Evolutionary conservation across 2,329 filamentous ascomycete genomes (phyloP).

Genomic region (Fusarium sp.): DNA sequence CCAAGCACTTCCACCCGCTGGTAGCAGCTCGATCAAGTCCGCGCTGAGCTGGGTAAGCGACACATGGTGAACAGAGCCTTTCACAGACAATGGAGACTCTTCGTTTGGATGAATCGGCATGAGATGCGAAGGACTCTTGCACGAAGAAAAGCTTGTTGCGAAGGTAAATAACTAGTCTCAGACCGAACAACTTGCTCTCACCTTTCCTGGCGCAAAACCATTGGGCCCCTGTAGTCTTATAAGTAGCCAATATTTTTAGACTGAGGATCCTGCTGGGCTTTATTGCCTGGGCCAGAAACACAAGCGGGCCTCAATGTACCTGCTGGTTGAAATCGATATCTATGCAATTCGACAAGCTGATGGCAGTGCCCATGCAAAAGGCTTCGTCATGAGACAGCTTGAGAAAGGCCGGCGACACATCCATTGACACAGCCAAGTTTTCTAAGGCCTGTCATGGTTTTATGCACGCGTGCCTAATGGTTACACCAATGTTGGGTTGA

Average conservation of each 20-base stretch:
- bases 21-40: slow-evolving; percentile 38
- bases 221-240: slow-evolving; percentile 18
- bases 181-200: slow-evolving; percentile 4
- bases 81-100: slow-evolving; percentile 11
- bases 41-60: slow-evolving; percentile 10
- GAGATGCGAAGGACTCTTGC: slow-evolving; percentile 29
- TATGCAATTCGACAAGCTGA: neutral
- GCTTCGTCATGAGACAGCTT: neutral
- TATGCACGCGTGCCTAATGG: slow-evolving; percentile 34
- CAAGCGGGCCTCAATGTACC: slow-evolving; percentile 27
- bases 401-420: neutral
- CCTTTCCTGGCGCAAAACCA: neutral
- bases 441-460: slow-evolving; percentile 1
- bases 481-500: slow-evolving; percentile 20
- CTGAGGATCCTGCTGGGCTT: neutral
- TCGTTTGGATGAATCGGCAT: slow-evolving; percentile 32
- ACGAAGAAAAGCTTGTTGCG: neutral
- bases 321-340: slow-evolving; percentile 1
- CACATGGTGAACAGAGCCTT: slow-evolving; percentile 26
- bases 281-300: neutral
- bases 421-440: slow-evolving; percentile 1
- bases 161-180: slow-evolving; percentile 3
- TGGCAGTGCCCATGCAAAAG: neutral
- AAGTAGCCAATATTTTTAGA: slow-evolving; percentile 1
- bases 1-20: slow-evolving; percentile 42